These are phyloP conservation scores for Zygoascus hellenicus DNA, from an alignment of 1,139 yeast species.

Conservation along the genomic window DNA sequence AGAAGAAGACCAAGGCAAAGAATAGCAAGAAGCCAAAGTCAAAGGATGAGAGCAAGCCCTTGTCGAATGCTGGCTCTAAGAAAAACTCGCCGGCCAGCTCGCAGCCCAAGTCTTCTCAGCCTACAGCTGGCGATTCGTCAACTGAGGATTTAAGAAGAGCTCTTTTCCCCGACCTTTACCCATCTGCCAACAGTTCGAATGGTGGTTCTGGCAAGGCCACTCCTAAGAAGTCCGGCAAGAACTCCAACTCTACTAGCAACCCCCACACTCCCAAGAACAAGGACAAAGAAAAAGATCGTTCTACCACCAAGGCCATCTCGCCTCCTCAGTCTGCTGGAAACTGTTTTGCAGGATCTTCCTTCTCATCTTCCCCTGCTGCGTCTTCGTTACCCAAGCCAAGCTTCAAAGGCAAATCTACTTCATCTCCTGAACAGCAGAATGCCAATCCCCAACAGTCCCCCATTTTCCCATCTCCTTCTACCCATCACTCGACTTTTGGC, in stretches of 20 bases:
- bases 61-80: constrained; percentile 5
- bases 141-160: constrained; percentile 11
- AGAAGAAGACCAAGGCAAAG: constrained; percentile 7
- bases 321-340: constrained; percentile 11
- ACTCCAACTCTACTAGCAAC: constrained; percentile 4
- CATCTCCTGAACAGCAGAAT: constrained; percentile 8
- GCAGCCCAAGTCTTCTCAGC: constrained; percentile 7
- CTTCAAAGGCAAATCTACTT: constrained; percentile 25
- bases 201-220: constrained; percentile 3
- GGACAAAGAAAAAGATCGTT: not conserved
- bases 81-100: constrained; percentile 7
- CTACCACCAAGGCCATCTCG: constrained; percentile 9
- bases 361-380: constrained; percentile 41
- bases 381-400: constrained; percentile 40
- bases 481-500: not conserved
- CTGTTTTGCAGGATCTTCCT: constrained; percentile 38
- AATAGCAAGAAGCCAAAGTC: constrained; percentile 7
- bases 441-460: not conserved
- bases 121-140: constrained; percentile 6
- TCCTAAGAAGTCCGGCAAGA: constrained; percentile 10
- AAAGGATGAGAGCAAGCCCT: constrained; percentile 2
- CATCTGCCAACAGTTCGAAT: not conserved
- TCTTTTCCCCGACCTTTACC: constrained; percentile 10
- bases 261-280: constrained; percentile 2
- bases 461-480: not conserved